These are phyloP conservation scores for Atractiella rhizophila DNA, from an alignment of 768 basidiomycete species.

Conservation along the genomic window DNA sequence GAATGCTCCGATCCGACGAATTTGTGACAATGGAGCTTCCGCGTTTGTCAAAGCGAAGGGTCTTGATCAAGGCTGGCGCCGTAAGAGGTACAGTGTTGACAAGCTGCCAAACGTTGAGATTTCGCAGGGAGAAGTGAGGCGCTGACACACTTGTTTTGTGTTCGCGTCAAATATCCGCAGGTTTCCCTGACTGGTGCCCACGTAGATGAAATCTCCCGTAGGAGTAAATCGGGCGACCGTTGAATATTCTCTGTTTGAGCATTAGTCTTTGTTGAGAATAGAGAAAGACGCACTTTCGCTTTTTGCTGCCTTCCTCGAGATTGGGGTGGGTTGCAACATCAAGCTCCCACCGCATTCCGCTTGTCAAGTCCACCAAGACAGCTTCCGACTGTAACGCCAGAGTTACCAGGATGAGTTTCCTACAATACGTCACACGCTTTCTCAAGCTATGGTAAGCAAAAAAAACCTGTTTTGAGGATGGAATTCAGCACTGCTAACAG, in stretches of 20 bases:
- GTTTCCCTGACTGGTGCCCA: constrained; percentile 55
- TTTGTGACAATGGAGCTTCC: constrained; percentile 56
- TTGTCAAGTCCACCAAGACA: constrained; percentile 48
- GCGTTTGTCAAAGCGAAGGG: constrained; percentile 57
- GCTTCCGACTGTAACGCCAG: constrained; percentile 49
- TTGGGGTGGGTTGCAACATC: constrained; percentile 16
- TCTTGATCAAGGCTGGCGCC: constrained; percentile 32
- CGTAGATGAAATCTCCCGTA: constrained; percentile 54
- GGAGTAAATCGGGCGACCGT: constrained; percentile 24
- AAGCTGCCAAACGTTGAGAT: constrained; percentile 14
- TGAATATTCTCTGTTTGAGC: constrained; percentile 14
- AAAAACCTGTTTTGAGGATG: constrained; percentile 68
- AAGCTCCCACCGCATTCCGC: constrained; percentile 39
- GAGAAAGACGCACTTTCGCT: constrained; percentile 12
- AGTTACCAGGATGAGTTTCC: constrained; percentile 54
- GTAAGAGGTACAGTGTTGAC: constrained; percentile 22
- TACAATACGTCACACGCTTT: constrained; percentile 17
- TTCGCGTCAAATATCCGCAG: constrained; percentile 68
- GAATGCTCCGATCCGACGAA: constrained; percentile 75
- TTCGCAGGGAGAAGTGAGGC: background rate
- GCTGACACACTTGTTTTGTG: constrained; percentile 28
- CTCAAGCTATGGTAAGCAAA: background rate
- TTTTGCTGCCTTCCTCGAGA: constrained; percentile 21
- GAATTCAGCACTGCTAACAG: constrained; percentile 56
- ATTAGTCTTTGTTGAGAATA: background rate